Evolutionary conservation across 2,329 filamentous ascomycete species (phyloP).

Genomic region (Amauroascus verrucosus): DNA sequence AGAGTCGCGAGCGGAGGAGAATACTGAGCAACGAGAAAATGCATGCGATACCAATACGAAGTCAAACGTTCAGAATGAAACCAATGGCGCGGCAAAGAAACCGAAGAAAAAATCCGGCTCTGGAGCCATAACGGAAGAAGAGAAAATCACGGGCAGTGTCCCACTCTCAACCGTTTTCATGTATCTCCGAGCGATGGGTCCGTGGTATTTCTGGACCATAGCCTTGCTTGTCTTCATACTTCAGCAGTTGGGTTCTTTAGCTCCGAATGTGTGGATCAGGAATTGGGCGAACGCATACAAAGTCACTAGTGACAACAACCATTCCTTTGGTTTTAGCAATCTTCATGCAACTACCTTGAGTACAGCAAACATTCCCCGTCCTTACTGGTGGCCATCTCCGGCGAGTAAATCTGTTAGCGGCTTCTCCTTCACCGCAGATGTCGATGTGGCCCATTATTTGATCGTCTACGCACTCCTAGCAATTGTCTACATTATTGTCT

Average conservation of each 20-base stretch:
- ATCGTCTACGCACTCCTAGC: conserved; percentile 72
- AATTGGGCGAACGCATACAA: conserved; percentile 89
- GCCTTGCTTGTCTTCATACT: conserved; percentile 64
- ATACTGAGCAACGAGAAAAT: not conserved
- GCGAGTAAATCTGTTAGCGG: conserved; percentile 21
- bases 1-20: conserved; percentile 61
- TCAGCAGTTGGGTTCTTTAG: conserved; percentile 77
- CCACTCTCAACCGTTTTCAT: conserved; percentile 77
- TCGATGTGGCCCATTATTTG: conserved; percentile 77
- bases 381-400: conserved; percentile 24
- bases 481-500: conserved; percentile 64
- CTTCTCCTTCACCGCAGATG: conserved; percentile 36
- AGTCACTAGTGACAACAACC: conserved; percentile 15
- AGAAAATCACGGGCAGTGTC: conserved; percentile 74
- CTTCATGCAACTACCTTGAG: conserved; percentile 32
- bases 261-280: conserved; percentile 88
- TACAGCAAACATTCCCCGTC: conserved; percentile 28
- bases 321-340: conserved; percentile 23
- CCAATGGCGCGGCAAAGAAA: conserved; percentile 27
- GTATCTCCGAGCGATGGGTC: conserved; percentile 85
- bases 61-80: conserved; percentile 44
- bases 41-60: conserved; percentile 33
- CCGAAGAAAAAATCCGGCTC: conserved; percentile 31
- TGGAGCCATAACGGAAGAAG: conserved; percentile 51
- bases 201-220: conserved; percentile 87